These are phyloP conservation scores for Globisporangium abappressorium DNA, from an alignment of 352 stramenopile genomes.

Conservation along the genomic window DNA sequence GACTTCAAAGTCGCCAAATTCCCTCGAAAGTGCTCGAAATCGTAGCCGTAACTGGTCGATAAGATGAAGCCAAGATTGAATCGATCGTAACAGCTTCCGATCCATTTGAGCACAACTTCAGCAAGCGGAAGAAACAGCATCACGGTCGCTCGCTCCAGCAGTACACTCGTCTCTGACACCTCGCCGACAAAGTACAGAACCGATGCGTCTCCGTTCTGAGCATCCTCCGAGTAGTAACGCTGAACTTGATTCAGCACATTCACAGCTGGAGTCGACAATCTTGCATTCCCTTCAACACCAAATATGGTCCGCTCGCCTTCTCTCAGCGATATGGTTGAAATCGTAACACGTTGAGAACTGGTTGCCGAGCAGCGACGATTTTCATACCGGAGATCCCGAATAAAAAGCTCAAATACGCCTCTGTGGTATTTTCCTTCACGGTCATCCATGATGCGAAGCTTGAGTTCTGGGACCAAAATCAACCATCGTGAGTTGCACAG, in stretches of 20 bases:
- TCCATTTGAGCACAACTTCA: slow-evolving; percentile 34
- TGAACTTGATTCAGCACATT: slow-evolving; percentile 39
- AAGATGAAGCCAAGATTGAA: slow-evolving; percentile 66
- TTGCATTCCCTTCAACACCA: slow-evolving; percentile 31
- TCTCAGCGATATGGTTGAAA: slow-evolving; percentile 23
- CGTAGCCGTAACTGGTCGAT: slow-evolving; percentile 63
- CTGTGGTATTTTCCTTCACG: slow-evolving; percentile 6
- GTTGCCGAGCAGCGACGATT: slow-evolving; percentile 36
- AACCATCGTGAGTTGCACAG: slow-evolving; percentile 32
- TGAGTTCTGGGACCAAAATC: slow-evolving; percentile 29
- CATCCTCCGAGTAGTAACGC: slow-evolving; percentile 30
- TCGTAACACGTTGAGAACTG: slow-evolving; percentile 24
- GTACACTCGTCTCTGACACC: slow-evolving; percentile 25
- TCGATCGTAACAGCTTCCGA: slow-evolving; percentile 33
- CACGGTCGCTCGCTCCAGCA: slow-evolving; percentile 23
- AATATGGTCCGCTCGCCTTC: slow-evolving; percentile 38
- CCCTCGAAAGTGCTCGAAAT: slow-evolving; percentile 41
- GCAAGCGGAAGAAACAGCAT: slow-evolving; percentile 49
- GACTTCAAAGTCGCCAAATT: slow-evolving; percentile 55
- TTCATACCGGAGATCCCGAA: slow-evolving; percentile 34
- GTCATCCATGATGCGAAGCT: slow-evolving; percentile 29
- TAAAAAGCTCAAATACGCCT: slow-evolving; percentile 24
- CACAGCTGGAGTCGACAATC: slow-evolving; percentile 40
- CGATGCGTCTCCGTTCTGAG: slow-evolving; percentile 1
- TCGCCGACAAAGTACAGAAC: slow-evolving; percentile 19